Evolutionary conservation across 2,329 filamentous ascomycete genomes (phyloP).

Genomic region (Talaromyces pinophilus): DNA sequence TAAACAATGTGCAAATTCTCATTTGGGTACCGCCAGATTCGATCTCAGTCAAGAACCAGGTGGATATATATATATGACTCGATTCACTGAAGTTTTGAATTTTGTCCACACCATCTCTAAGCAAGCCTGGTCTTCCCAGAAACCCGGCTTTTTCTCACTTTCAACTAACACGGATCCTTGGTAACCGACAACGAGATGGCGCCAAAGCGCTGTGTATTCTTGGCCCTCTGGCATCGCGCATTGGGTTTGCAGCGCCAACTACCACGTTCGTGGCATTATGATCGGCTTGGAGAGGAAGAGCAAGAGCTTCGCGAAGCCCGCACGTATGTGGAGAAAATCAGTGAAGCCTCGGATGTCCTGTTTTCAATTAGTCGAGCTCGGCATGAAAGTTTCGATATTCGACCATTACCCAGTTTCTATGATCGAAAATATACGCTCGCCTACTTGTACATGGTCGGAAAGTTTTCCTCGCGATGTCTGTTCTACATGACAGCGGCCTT

Average conservation of each 20-base stretch:
- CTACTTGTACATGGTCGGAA: slow-evolving; percentile 49
- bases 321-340: slow-evolving; percentile 38
- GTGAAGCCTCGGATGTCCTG: slow-evolving; percentile 50
- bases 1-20: neutral
- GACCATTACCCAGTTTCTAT: slow-evolving; percentile 31
- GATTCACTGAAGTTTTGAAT: neutral
- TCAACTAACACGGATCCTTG: neutral
- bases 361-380: slow-evolving; percentile 45
- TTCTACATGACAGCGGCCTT: slow-evolving; percentile 45
- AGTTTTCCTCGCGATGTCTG: slow-evolving; percentile 46
- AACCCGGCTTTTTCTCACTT: neutral
- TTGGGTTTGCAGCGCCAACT: slow-evolving; percentile 38
- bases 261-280: slow-evolving; percentile 43
- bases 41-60: neutral
- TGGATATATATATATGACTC: neutral
- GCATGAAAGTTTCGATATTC: slow-evolving; percentile 42
- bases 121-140: neutral
- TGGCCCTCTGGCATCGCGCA: slow-evolving; percentile 27
- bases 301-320: slow-evolving; percentile 38
- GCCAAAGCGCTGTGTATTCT: neutral
- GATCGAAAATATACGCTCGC: slow-evolving; percentile 29
- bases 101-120: neutral
- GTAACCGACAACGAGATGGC: neutral
- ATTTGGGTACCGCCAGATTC: neutral
- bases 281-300: slow-evolving; percentile 45